Conservation (phyloP, 1,139 yeast species). For the Suhomyces panamericanus region DNA sequence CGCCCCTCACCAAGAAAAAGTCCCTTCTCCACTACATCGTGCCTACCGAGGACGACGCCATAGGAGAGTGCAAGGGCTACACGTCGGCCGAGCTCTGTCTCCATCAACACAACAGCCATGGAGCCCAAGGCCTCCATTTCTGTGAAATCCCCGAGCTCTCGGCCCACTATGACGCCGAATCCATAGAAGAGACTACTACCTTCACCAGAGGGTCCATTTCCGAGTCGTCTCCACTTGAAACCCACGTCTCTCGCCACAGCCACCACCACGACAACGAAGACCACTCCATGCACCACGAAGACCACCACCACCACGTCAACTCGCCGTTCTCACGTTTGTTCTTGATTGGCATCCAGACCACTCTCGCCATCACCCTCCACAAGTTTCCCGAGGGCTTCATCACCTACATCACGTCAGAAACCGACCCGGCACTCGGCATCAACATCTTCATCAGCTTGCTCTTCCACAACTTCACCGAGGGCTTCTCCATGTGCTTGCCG, state of each 20-base stretch:
- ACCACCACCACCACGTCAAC: constrained; percentile 79
- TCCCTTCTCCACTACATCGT: constrained; percentile 31
- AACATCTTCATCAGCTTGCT: constrained; percentile 81
- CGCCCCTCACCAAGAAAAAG: constrained; percentile 19
- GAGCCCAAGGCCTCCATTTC: constrained; percentile 29
- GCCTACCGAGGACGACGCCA: constrained; percentile 21
- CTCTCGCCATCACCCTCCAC: constrained; percentile 83
- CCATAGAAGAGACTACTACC: background rate
- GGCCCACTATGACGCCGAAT: constrained; percentile 6
- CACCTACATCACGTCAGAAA: constrained; percentile 75
- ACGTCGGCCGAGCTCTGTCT: constrained; percentile 44
- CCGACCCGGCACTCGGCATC: constrained; percentile 71
- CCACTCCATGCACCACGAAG: constrained; percentile 23
- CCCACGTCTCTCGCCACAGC: constrained; percentile 7
- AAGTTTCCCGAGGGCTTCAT: constrained; percentile 95
- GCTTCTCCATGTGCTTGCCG: constrained; percentile 92
- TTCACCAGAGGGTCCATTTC: background rate
- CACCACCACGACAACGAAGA: constrained; percentile 15
- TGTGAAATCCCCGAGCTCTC: constrained; percentile 38
- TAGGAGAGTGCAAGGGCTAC: constrained; percentile 58
- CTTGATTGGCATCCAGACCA: constrained; percentile 87
- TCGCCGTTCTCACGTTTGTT: constrained; percentile 76
- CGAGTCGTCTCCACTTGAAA: background rate
- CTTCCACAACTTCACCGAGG: constrained; percentile 92
- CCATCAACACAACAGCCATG: constrained; percentile 10